A percentile compares a stretch with the other conserved stretches of the same genome.
Evolutionary conservation across 139 green algal genomes (phyloP).

Genomic region (Desmodesmus armatus): DNA sequence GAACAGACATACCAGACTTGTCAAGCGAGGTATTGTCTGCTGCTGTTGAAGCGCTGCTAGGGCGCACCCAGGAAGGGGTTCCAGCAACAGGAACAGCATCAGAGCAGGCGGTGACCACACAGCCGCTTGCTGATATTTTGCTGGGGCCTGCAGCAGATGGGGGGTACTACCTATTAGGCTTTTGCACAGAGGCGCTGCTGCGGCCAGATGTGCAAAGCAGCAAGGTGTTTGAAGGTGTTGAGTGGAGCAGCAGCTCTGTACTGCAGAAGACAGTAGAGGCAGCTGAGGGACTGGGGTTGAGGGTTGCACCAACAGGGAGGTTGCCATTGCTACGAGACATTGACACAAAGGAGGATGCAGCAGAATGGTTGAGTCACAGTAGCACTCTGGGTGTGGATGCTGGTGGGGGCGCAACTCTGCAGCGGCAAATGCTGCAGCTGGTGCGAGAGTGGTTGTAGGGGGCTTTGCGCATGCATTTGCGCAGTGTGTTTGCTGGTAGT

Average conservation of each 20-base stretch:
- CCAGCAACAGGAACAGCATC: neutral
- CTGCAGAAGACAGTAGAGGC: slow-evolving; percentile 44
- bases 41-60: slow-evolving; percentile 38
- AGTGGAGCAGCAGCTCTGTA: slow-evolving; percentile 67
- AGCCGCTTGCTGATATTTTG: slow-evolving; percentile 56
- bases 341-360: slow-evolving; percentile 65
- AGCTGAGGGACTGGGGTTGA: slow-evolving; percentile 48
- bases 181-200: slow-evolving; percentile 46
- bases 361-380: too few species aligned
- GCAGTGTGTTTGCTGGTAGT: too few species aligned
- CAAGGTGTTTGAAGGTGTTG: slow-evolving; percentile 57
- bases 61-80: neutral
- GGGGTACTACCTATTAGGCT: slow-evolving; percentile 79
- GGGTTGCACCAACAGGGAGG: slow-evolving; percentile 38
- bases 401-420: too few species aligned
- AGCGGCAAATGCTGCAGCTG: too few species aligned
- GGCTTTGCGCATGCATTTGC: too few species aligned
- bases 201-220: slow-evolving; percentile 3
- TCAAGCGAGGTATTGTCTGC: slow-evolving; percentile 38
- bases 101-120: too few species aligned
- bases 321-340: slow-evolving; percentile 66
- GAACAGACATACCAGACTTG: slow-evolving; percentile 79
- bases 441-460: too few species aligned
- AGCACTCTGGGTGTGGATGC: too few species aligned
- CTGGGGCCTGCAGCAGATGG: slow-evolving; percentile 77